A percentile compares a stretch with the other conserved stretches of the same genome.
Evolutionary conservation across 1,139 yeast genomes (phyloP).

Genomic region (Protomyces lactucae-debilis): DNA sequence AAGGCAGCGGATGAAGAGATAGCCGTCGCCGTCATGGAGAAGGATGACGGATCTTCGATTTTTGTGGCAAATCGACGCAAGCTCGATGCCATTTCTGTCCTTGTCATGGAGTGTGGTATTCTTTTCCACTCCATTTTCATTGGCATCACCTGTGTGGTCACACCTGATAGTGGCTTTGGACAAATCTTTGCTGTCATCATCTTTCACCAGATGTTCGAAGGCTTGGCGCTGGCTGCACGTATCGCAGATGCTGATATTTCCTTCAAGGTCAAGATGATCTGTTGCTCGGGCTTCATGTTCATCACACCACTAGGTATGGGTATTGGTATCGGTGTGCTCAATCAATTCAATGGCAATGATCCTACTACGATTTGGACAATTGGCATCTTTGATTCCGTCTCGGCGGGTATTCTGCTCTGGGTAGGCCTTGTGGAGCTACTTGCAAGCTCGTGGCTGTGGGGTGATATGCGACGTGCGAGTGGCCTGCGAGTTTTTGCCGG

Average conservation of each 20-base stretch:
- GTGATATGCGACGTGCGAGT: slow-evolving; percentile 39
- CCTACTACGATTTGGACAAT: slow-evolving; percentile 62
- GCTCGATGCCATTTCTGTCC: slow-evolving; percentile 19
- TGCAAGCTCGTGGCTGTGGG: slow-evolving; percentile 81
- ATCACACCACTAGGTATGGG: slow-evolving; percentile 82
- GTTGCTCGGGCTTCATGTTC: slow-evolving; percentile 59
- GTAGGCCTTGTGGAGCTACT: slow-evolving; percentile 82
- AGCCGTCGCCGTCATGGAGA: neutral
- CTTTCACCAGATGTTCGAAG: slow-evolving; percentile 91
- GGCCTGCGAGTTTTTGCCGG: slow-evolving; percentile 2
- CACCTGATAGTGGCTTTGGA: slow-evolving; percentile 63
- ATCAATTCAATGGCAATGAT: slow-evolving; percentile 51
- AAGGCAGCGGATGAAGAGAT: neutral
- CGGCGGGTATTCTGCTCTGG: slow-evolving; percentile 79
- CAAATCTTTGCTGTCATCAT: slow-evolving; percentile 73
- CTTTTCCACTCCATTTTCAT: slow-evolving; percentile 76
- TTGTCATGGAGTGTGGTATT: slow-evolving; percentile 69
- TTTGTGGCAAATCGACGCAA: slow-evolving; percentile 17
- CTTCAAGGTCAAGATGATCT: slow-evolving; percentile 52
- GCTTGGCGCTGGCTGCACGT: slow-evolving; percentile 84
- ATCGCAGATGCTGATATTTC: slow-evolving; percentile 52
- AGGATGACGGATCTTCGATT: neutral
- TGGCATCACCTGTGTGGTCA: slow-evolving; percentile 67
- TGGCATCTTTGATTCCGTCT: slow-evolving; percentile 76
- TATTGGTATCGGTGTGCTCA: slow-evolving; percentile 78